Evolutionary conservation across 2,329 filamentous ascomycete species (phyloP).

Genomic region (Fusarium pseudoanthophilum): DNA sequence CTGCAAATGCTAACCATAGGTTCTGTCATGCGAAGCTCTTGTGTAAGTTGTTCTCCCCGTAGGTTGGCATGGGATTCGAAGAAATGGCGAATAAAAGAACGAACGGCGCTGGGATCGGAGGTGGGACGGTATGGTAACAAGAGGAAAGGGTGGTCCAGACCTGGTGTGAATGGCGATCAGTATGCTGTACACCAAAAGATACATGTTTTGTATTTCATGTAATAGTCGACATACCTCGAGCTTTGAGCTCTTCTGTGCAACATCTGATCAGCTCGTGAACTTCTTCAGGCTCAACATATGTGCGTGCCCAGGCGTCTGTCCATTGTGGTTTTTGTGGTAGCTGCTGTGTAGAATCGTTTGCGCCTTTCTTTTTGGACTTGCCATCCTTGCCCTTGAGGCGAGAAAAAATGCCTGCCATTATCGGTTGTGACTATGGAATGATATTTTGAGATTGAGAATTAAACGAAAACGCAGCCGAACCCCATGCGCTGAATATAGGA

Average conservation of each 20-base stretch:
- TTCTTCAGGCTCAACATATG: constrained; percentile 86
- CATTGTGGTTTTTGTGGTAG: constrained; percentile 78
- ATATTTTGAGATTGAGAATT: constrained; percentile 10
- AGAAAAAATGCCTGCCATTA: constrained; percentile 69
- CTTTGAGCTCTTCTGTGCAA: constrained; percentile 92
- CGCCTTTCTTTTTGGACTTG: constrained; percentile 73
- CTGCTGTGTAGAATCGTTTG: constrained; percentile 60
- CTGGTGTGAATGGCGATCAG: constrained; percentile 58
- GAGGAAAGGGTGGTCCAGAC: constrained; percentile 89
- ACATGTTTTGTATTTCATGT: constrained; percentile 1
- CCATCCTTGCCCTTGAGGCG: constrained; percentile 81
- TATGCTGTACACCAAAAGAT: constrained; percentile 8
- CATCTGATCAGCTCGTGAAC: constrained; percentile 86
- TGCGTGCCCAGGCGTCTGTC: constrained; percentile 89
- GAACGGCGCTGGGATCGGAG: constrained; percentile 89
- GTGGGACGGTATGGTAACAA: constrained; percentile 94
- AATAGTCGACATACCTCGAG: constrained; percentile 75
- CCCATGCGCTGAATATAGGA: constrained; percentile 25
- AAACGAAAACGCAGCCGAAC: constrained; percentile 12
- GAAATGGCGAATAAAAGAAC: constrained; percentile 92
- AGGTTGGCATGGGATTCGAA: constrained; percentile 77
- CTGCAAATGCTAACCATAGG: constrained; percentile 76
- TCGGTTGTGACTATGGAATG: constrained; percentile 39
- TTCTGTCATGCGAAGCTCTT: constrained; percentile 92
- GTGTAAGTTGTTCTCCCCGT: constrained; percentile 76